A percentile compares a stretch with the other conserved stretches of the same genome.
These are phyloP conservation scores for Pseudogymnoascus sp. DNA, from an alignment of 2,329 filamentous ascomycete species.

Conservation along the genomic window DNA sequence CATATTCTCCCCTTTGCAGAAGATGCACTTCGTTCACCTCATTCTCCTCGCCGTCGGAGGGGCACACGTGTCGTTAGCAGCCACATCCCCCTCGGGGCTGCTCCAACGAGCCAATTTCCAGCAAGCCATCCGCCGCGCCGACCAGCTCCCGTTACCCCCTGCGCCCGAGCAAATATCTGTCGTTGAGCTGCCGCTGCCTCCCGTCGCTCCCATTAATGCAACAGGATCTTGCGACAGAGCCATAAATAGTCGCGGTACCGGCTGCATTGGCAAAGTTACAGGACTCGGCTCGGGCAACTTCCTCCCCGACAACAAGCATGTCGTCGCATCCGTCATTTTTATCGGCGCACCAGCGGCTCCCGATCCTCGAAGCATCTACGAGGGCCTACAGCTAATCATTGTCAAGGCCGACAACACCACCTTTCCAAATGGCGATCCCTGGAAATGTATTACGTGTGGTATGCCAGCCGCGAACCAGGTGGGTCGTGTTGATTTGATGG, in stretches of 20 bases:
- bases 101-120: neutral
- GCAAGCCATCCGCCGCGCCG: neutral
- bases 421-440: constrained; percentile 37
- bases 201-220: constrained; percentile 22
- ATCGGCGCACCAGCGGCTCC: constrained; percentile 34
- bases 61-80: neutral
- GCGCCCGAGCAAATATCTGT: constrained; percentile 30
- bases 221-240: constrained; percentile 28
- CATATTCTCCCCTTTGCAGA: neutral
- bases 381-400: constrained; percentile 34
- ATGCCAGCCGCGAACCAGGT: constrained; percentile 29
- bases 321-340: constrained; percentile 34
- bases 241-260: constrained; percentile 31
- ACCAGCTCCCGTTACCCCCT: constrained; percentile 16
- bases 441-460: constrained; percentile 41
- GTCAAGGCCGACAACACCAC: constrained; percentile 34
- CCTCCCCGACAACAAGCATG: constrained; percentile 35
- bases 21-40: neutral
- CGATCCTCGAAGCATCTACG: constrained; percentile 34
- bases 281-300: constrained; percentile 29
- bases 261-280: constrained; percentile 28
- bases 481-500: constrained; percentile 19
- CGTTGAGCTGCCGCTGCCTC: constrained; percentile 31
- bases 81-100: neutral
- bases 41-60: neutral